A percentile compares a stretch with the other conserved stretches of the same genome.
Conservation (phyloP, 2,329 filamentous ascomycete species). For the Venturia oleaginea region DNA sequence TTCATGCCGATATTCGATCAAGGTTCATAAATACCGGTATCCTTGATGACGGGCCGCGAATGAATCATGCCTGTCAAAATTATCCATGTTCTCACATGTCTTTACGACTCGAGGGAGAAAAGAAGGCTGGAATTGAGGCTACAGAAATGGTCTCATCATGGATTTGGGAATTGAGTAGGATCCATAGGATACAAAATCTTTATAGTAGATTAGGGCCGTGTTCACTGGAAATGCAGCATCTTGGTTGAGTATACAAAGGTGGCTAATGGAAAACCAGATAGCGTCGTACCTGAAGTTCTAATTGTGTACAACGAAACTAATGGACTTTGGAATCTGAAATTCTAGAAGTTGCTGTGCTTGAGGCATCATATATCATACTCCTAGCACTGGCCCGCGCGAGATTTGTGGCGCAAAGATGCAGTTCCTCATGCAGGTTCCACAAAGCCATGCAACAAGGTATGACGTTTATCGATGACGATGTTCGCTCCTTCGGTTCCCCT, state of each 20-base stretch:
- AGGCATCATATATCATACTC: too few relatives aligned
- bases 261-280: neutral
- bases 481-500: neutral
- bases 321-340: too few relatives aligned
- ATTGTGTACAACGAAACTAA: neutral
- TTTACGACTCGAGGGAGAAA: neutral
- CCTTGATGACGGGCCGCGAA: neutral
- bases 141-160: too few relatives aligned
- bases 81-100: neutral
- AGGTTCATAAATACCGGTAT: neutral
- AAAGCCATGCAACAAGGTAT: neutral
- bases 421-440: neutral
- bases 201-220: too few relatives aligned
- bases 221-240: too few relatives aligned
- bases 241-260: too few relatives aligned
- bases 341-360: neutral
- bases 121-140: neutral
- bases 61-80: neutral
- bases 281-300: neutral
- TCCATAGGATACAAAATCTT: too few relatives aligned
- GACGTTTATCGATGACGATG: constrained; percentile 1
- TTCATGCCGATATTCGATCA: neutral
- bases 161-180: too few relatives aligned
- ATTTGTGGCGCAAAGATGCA: neutral
- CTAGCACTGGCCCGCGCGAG: neutral